Conservation (phyloP, 1,284 basidiomycete genomes). For the Athelia sp. region DNA sequence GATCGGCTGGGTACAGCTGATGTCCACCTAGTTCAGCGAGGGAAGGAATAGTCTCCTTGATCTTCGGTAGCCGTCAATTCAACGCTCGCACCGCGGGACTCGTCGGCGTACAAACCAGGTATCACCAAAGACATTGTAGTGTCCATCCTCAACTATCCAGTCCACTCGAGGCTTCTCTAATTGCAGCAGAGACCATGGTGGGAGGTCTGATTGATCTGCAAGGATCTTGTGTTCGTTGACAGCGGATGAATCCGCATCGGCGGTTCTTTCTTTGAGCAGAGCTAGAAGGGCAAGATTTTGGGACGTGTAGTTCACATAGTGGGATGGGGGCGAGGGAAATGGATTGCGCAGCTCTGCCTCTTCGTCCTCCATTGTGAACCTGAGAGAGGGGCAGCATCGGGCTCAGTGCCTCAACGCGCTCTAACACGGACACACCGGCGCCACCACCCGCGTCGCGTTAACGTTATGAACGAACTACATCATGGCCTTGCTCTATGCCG, state of each 20-base stretch:
- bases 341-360: conserved; percentile 75
- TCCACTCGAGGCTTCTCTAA: conserved; percentile 79
- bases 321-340: conserved; percentile 77
- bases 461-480: no score
- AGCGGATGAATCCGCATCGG: conserved; percentile 27
- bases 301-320: conserved; percentile 65
- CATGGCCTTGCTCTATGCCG: no score
- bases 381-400: not conserved
- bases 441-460: no score
- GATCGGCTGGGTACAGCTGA: conserved; percentile 69
- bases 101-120: conserved; percentile 62
- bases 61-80: conserved; percentile 29
- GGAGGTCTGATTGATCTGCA: conserved; percentile 62
- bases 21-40: conserved; percentile 65
- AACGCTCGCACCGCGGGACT: conserved; percentile 7
- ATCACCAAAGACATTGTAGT: conserved; percentile 75
- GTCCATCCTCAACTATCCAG: conserved; percentile 72
- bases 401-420: not conserved
- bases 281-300: conserved; percentile 63
- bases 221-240: conserved; percentile 56
- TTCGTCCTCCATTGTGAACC: conserved; percentile 55
- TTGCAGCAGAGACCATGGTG: conserved; percentile 64
- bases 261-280: conserved; percentile 49
- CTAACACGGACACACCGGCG: no score
- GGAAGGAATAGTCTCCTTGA: conserved; percentile 72